A percentile compares a stretch with the other conserved stretches of the same genome.
Evolutionary conservation across 129 eudicot genomes (phyloP).

Genomic region (Flaveria ramosissima): DNA sequence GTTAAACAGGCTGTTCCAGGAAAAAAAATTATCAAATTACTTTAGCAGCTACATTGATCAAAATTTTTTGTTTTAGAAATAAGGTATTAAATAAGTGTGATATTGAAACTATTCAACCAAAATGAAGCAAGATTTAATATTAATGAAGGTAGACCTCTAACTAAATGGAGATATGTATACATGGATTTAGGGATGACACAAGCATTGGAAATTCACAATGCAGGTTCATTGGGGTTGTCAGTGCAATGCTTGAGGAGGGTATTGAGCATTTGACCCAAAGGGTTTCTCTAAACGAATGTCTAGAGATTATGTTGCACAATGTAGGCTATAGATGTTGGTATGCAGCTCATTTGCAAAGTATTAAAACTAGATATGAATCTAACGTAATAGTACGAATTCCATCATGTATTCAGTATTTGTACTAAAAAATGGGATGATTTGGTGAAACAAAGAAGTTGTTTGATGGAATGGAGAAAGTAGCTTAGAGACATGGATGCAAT

Average conservation of each 20-base stretch:
- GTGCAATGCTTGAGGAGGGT: constrained; percentile 62
- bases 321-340: constrained; percentile 63
- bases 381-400: constrained; percentile 51
- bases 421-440: too few species aligned
- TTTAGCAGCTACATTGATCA: not conserved
- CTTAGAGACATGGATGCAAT: constrained; percentile 80
- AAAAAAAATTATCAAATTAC: not conserved
- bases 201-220: constrained; percentile 71
- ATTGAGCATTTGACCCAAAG: constrained; percentile 48
- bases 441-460: too few species aligned
- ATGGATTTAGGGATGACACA: too few species aligned
- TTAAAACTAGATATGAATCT: constrained; percentile 54
- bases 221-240: constrained; percentile 56
- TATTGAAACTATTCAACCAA: too few species aligned
- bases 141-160: too few species aligned
- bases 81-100: too few species aligned
- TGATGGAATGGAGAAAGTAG: constrained; percentile 54
- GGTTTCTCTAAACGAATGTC: constrained; percentile 61
- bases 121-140: too few species aligned
- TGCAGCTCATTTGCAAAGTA: constrained; percentile 62
- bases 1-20: not conserved
- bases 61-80: too few species aligned
- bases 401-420: too few species aligned
- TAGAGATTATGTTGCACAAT: constrained; percentile 70
- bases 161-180: too few species aligned